Conservation (phyloP, 2,329 filamentous ascomycete species). For the Ophiostoma triangulosporum region DNA sequence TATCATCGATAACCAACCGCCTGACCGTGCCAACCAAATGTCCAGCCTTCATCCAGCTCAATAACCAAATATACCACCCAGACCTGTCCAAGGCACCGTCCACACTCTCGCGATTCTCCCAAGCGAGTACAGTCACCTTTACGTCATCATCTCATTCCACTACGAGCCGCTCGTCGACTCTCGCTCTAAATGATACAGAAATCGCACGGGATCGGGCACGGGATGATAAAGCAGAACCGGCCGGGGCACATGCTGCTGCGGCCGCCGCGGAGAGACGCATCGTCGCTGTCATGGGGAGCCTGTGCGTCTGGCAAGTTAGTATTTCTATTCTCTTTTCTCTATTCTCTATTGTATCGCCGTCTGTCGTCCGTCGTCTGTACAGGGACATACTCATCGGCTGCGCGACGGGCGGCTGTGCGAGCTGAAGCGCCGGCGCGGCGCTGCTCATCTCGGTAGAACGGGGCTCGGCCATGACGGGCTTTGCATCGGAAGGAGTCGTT, state of each 20-base stretch:
- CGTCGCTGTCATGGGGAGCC: not conserved
- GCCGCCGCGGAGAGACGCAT: conserved; percentile 7
- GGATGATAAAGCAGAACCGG: conserved; percentile 27
- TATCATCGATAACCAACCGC: too few species aligned
- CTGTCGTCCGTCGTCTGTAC: too few species aligned
- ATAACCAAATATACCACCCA: too few species aligned
- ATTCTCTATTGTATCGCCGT: not conserved
- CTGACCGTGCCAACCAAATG: too few species aligned
- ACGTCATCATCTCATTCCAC: too few species aligned
- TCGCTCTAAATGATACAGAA: conserved; percentile 25
- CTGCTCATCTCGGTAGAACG: not conserved
- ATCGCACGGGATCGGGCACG: conserved; percentile 26
- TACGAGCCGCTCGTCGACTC: too few species aligned
- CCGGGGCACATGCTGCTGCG: conserved; percentile 20
- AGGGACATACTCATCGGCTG: conserved; percentile 5
- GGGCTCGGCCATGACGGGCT: not conserved
- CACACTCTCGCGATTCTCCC: too few species aligned
- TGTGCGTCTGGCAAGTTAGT: not conserved
- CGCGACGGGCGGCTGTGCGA: not conserved
- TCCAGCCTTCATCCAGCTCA: too few species aligned
- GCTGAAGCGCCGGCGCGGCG: not conserved
- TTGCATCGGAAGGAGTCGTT: not conserved
- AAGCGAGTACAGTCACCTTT: too few species aligned
- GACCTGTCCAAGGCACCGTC: too few species aligned
- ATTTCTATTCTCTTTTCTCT: too few species aligned